These are phyloP conservation scores for Litchi chinensis DNA, from an alignment of 345 rosid species.

Conservation along the genomic window DNA sequence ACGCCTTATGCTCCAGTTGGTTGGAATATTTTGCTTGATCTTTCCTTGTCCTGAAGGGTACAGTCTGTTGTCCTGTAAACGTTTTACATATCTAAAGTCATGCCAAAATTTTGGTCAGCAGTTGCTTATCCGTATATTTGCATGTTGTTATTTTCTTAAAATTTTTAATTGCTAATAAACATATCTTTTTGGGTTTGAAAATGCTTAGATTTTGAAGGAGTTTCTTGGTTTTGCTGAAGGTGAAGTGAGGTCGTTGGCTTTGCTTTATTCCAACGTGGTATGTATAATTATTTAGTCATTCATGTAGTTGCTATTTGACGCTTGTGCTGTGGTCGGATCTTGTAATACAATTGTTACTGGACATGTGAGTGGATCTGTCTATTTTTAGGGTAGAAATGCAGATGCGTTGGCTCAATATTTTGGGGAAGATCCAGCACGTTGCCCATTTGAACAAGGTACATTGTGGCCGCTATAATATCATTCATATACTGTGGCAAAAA, in stretches of 20 bases:
- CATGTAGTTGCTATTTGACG: neutral
- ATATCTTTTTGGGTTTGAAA: slow-evolving; percentile 36
- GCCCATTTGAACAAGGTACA: slow-evolving; percentile 85
- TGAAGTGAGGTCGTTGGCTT: slow-evolving; percentile 73
- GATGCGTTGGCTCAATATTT: slow-evolving; percentile 82
- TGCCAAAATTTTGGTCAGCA: neutral
- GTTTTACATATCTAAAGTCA: neutral
- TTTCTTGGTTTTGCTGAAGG: slow-evolving; percentile 73
- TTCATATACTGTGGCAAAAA: neutral
- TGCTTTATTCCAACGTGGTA: slow-evolving; percentile 74
- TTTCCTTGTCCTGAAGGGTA: neutral
- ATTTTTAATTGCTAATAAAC: slow-evolving; percentile 13
- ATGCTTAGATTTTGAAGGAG: slow-evolving; percentile 61
- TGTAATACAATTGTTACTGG: slow-evolving; percentile 8
- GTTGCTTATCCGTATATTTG: slow-evolving; percentile 5
- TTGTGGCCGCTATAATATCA: neutral
- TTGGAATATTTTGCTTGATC: neutral
- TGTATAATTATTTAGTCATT: slow-evolving; percentile 17
- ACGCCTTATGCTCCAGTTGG: neutral
- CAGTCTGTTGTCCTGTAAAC: neutral
- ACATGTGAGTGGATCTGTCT: slow-evolving; percentile 22
- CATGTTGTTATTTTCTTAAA: neutral
- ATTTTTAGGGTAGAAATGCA: slow-evolving; percentile 73
- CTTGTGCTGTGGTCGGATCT: neutral
- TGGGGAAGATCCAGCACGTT: slow-evolving; percentile 92